Evolutionary conservation across 1,284 basidiomycete species (phyloP).

Genomic region (Cryptococcus deneoformans): DNA sequence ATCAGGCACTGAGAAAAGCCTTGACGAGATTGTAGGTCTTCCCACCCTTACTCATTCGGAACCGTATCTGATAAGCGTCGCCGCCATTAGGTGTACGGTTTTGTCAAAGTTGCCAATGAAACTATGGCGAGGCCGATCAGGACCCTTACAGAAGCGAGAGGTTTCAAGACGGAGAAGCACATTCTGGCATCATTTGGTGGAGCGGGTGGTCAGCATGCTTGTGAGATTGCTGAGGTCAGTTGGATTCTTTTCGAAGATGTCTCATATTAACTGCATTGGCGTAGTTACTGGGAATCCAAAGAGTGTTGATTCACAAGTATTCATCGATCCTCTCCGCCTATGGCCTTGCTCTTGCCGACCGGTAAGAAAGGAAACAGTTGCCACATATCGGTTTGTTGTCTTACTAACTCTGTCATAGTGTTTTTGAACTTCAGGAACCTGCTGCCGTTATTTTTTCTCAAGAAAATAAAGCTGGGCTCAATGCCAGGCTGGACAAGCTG

Average conservation of each 20-base stretch:
- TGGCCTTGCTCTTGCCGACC: slow-evolving; percentile 81
- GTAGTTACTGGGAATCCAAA: slow-evolving; percentile 66
- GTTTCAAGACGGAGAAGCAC: slow-evolving; percentile 79
- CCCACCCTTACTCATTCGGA: neutral
- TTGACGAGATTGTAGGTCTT: slow-evolving; percentile 77
- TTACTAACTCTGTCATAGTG: slow-evolving; percentile 52
- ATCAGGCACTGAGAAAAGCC: slow-evolving; percentile 52
- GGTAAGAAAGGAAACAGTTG: slow-evolving; percentile 52
- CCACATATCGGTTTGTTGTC: too few relatives aligned
- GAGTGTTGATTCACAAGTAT: slow-evolving; percentile 79
- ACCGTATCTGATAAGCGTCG: too few relatives aligned
- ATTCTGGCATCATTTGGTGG: slow-evolving; percentile 86
- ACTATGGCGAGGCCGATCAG: slow-evolving; percentile 93
- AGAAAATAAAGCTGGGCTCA: too few relatives aligned
- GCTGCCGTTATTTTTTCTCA: slow-evolving; percentile 59
- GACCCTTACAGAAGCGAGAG: slow-evolving; percentile 84
- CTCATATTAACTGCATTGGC: neutral
- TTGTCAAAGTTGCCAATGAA: slow-evolving; percentile 91
- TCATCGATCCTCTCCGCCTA: slow-evolving; percentile 87
- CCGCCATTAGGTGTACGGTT: slow-evolving; percentile 44
- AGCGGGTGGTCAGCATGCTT: slow-evolving; percentile 88
- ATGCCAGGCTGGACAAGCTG: slow-evolving; percentile 62
- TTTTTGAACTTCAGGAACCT: slow-evolving; percentile 79
- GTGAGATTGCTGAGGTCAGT: slow-evolving; percentile 64
- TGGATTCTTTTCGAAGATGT: neutral